phyloP scores from a whole-genome alignment of 2,329 filamentous ascomycete genomes.

The Calonectria pseudoturangicola region DNA sequence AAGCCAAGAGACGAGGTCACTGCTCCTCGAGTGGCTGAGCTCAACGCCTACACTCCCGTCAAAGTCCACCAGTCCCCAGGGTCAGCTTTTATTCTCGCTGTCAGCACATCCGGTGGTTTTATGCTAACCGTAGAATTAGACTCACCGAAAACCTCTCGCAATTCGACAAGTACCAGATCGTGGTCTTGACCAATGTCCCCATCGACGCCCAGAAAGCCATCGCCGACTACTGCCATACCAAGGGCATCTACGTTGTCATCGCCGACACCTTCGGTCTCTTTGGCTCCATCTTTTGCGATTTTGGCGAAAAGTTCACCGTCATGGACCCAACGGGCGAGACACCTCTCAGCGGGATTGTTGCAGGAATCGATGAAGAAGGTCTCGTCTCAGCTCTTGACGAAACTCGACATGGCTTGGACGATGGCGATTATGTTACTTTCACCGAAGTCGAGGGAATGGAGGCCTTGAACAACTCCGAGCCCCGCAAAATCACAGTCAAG shows the following conservation, averaged over 20 bases:
- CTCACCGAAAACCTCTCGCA: constrained; percentile 85
- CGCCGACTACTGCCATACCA: constrained; percentile 94
- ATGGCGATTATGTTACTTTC: constrained; percentile 97
- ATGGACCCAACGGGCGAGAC: constrained; percentile 94
- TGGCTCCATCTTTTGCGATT: constrained; percentile 97
- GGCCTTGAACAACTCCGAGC: constrained; percentile 85
- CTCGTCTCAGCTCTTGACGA: constrained; percentile 95
- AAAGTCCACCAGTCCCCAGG: constrained; percentile 79
- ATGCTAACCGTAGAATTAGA: constrained; percentile 64
- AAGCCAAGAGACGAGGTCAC: constrained; percentile 93
- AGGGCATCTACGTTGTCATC: constrained; percentile 92
- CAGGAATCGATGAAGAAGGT: constrained; percentile 91
- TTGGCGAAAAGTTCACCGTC: constrained; percentile 94
- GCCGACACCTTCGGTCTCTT: constrained; percentile 96
- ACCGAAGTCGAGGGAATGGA: constrained; percentile 96
- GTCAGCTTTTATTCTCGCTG: constrained; percentile 59
- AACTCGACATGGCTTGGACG: constrained; percentile 94
- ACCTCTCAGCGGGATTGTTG: constrained; percentile 90
- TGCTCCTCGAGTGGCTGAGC: constrained; percentile 90
- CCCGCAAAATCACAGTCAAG: constrained; percentile 94
- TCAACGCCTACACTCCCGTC: constrained; percentile 97
- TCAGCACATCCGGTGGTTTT: constrained; percentile 28
- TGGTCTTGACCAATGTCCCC: constrained; percentile 91
- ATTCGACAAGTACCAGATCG: constrained; percentile 92
- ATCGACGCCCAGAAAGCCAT: constrained; percentile 88